Base-by-base conservation (phyloP, 805 yeast species). In the Wickerhamomyces sydowiorum region DNA sequence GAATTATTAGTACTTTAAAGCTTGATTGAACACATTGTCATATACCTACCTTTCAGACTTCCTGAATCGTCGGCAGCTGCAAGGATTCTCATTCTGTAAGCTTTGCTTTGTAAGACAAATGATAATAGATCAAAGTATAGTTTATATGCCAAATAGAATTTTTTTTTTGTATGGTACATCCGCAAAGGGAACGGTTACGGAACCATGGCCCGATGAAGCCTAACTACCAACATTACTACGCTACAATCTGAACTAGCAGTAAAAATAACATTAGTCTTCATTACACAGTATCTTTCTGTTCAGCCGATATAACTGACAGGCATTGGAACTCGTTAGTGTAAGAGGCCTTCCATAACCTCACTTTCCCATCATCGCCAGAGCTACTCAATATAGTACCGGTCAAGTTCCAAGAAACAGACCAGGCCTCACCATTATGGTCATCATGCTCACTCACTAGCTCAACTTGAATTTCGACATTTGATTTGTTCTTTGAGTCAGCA, bases 321-420 rank as follows among this genome's bases (percentile, higher is more conserved):
- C 96, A 89, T 64, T 84, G 88, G 75, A 89, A 93, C 55, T 86
- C 86, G 53, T 85, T 86, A 44, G 83, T 75, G 59, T 85, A 87
- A 28, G 86, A 79, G 20, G 96, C 76, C 63, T 91, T 93, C 96
- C 98, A 93, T 50, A 93, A 71, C 52, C 96, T 70, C 6, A 91
- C 82, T 49, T 82, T 80, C 3, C 97, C 97, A 59, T 93, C 98
- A 57, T 90, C 97, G 17, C 99, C 98, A 6, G 97, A 88, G 37
- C 93, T 82, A 51, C 96, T 85, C 47, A 93, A 66, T 5, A 93
- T 81, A 0, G 98, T 87, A 5, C 98, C 98, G 0, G 98, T 87
- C 36, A 82, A 62, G 60, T 93, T 93, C 98, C 99, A 93, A 22
- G 86, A 76, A 2, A 93, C 98, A 31, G 90, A 76, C 99, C 99